Conservation (phyloP, 1,139 yeast species). For the Candida glucosophila region DNA sequence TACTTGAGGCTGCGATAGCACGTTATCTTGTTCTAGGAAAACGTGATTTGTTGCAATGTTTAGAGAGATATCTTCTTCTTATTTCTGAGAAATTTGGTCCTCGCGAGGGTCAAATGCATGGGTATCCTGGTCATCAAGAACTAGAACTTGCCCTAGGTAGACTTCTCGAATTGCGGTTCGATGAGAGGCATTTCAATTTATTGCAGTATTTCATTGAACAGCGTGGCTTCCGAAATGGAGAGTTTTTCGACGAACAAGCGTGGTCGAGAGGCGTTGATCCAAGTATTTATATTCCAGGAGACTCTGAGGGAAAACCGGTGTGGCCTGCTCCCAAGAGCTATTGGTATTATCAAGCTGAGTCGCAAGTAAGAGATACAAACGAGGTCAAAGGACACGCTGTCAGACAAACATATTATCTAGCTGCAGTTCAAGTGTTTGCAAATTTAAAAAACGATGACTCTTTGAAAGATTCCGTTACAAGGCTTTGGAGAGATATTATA, state of each 20-base stretch:
- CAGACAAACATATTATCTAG: constrained; percentile 8
- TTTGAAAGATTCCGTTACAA: constrained; percentile 7
- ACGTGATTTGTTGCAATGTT: no score
- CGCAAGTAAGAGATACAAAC: constrained; percentile 6
- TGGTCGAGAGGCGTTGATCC: constrained; percentile 10
- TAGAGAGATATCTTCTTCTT: no score
- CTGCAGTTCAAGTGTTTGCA: constrained; percentile 12
- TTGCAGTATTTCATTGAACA: constrained; percentile 12
- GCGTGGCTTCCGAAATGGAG: constrained; percentile 12
- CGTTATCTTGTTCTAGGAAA: no score
- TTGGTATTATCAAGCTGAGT: constrained; percentile 13
- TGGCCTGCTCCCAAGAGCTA: constrained; percentile 12
- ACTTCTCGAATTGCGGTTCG: constrained; percentile 9
- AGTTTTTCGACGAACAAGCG: constrained; percentile 10
- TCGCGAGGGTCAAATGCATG: no score
- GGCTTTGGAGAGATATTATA: no score
- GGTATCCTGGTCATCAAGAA: no score
- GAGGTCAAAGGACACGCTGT: constrained; percentile 13
- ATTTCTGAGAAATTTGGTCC: no score
- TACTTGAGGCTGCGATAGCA: no score
- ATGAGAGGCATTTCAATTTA: constrained; percentile 8
- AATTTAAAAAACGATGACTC: constrained; percentile 7
- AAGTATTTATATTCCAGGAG: constrained; percentile 6
- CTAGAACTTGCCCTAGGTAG: constrained; percentile 14
- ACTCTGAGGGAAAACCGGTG: constrained; percentile 4